phyloP scores from a whole-genome alignment of 1,284 basidiomycete species.

The Xerocomus nothofagi region DNA sequence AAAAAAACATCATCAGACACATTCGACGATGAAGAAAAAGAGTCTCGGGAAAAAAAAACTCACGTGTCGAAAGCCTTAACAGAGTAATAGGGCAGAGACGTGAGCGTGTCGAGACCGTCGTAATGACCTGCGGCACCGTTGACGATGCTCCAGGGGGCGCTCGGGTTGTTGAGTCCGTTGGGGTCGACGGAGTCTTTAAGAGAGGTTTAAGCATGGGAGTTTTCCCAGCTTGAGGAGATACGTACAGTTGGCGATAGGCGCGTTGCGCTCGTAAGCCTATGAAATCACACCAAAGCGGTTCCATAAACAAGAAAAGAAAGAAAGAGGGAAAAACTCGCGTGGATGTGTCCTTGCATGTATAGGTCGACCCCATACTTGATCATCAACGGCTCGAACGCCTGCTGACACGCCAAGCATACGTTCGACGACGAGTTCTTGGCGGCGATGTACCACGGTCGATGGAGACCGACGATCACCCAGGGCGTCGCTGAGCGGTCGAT shows the following conservation, averaged over 20 bases:
- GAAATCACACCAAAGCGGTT: no score
- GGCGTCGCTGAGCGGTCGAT: constrained; percentile 27
- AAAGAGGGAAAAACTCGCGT: constrained; percentile 14
- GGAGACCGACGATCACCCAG: constrained; percentile 31
- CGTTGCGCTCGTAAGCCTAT: constrained; percentile 29
- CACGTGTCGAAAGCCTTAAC: constrained; percentile 20
- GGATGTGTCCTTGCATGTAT: constrained; percentile 33
- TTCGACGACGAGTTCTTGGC: constrained; percentile 10
- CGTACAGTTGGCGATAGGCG: constrained; percentile 31
- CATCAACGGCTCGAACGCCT: constrained; percentile 33
- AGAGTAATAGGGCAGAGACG: constrained; percentile 1
- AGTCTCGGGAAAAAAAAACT: constrained; percentile 4
- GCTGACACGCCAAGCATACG: constrained; percentile 24
- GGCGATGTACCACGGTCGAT: constrained; percentile 30
- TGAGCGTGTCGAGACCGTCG: constrained; percentile 29
- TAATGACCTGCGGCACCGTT: constrained; percentile 33
- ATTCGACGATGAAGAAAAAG: no score
- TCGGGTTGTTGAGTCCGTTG: constrained; percentile 27
- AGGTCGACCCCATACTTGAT: constrained; percentile 33
- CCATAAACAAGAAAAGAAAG: no score
- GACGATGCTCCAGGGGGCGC: constrained; percentile 31
- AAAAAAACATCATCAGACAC: no score
- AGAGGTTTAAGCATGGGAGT: no score
- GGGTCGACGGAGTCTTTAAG: constrained; percentile 24
- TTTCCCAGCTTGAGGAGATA: no score